Conservation (phyloP, 176 grass and related monocot genomes). For the Saccharum officinarum region DNA sequence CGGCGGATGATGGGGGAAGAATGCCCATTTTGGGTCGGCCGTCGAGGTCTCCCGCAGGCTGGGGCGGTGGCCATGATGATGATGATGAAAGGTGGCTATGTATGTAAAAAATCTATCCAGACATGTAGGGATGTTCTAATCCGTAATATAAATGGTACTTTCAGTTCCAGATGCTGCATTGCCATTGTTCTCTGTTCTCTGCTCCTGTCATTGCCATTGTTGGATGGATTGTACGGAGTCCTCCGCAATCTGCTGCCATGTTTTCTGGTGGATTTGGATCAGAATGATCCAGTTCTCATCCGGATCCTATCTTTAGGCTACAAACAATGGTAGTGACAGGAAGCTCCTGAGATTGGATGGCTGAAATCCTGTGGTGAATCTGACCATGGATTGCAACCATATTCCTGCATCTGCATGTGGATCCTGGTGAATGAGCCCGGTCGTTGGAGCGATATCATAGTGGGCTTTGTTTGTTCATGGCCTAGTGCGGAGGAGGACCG, state of each 20-base stretch:
- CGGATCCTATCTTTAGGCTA: neutral
- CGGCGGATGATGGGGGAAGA: slow-evolving; percentile 43
- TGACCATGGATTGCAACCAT: neutral
- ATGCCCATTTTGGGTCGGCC: slow-evolving; percentile 59
- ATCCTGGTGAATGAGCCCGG: neutral
- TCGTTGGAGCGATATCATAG: neutral
- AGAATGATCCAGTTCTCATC: neutral
- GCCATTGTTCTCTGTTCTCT: slow-evolving; percentile 17
- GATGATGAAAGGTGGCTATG: slow-evolving; percentile 24
- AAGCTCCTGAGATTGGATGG: neutral
- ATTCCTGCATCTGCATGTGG: neutral
- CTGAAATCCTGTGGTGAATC: neutral
- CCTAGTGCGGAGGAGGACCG: neutral
- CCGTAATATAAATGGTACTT: slow-evolving; percentile 51
- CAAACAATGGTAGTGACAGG: neutral
- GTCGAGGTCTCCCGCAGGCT: slow-evolving; percentile 44
- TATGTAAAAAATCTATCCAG: slow-evolving; percentile 54
- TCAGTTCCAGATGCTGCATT: slow-evolving; percentile 20
- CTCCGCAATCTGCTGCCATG: neutral
- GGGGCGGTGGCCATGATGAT: neutral
- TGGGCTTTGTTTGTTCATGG: slow-evolving; percentile 4
- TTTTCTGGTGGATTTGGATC: neutral
- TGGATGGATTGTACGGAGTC: neutral
- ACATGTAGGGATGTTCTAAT: slow-evolving; percentile 48
- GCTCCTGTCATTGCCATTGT: neutral